A percentile compares a stretch with the other conserved stretches of the same genome.
phyloP scores from a whole-genome alignment of 371 early-diverging fungal species.

The Dichotomocladium elegans region DNA sequence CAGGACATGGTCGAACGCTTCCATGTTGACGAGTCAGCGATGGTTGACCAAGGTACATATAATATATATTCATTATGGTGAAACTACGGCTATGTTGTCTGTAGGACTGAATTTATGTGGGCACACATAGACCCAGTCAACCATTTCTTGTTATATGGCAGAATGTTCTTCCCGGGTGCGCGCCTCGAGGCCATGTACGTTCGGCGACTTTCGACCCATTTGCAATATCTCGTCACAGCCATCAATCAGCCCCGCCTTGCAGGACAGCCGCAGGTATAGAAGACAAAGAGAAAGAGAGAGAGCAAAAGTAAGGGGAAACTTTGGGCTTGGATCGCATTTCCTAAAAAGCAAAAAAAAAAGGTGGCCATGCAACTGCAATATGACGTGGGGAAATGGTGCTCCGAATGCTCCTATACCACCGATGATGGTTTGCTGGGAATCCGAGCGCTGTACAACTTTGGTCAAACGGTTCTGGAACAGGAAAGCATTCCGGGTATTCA shows the following conservation, averaged over 20 bases:
- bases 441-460: conserved; percentile 72
- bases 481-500: background rate
- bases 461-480: no score
- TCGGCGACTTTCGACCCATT: conserved; percentile 51
- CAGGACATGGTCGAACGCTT: conserved; percentile 60
- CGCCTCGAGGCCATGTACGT: conserved; percentile 75
- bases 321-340: background rate
- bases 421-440: conserved; percentile 77
- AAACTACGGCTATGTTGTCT: background rate
- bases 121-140: background rate
- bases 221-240: conserved; percentile 70
- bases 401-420: conserved; percentile 72
- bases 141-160: conserved; percentile 68
- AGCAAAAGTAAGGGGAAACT: background rate
- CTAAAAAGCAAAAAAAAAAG: conserved; percentile 23
- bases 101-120: no score
- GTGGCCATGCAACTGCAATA: conserved; percentile 73
- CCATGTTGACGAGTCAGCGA: conserved; percentile 32
- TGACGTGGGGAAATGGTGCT: conserved; percentile 70
- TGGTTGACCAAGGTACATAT: conserved; percentile 1
- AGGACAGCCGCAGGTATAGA: conserved; percentile 57
- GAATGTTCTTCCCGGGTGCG: conserved; percentile 75
- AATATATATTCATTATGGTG: no score
- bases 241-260: conserved; percentile 54
- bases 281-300: background rate